Evolutionary conservation across 2,329 filamentous ascomycete genomes (phyloP), one percentile per base, ranked within the genome.

Genomic region (Hypoxylon sp.): DNA sequence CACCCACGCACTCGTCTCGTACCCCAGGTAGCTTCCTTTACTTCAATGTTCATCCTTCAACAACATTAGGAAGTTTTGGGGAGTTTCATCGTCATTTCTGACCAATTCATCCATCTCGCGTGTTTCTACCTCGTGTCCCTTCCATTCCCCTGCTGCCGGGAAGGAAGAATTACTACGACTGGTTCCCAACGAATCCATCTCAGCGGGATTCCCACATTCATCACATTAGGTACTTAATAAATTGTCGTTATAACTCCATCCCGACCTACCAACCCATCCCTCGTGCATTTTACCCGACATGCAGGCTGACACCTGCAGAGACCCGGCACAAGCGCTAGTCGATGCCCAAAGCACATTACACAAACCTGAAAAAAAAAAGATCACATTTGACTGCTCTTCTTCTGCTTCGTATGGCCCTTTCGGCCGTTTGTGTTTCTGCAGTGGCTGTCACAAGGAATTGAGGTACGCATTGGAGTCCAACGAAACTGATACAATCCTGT

Each of bases 271-370:
- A 41, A n/a, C 34, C 52, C 46, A 60, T 67, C 41, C 60, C 62
- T 70, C 65, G 68, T 69, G 58, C 50, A 65, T 68, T 69, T 65
- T 71, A 70, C 67, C 71, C 70, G 67, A 68, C 66, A 60, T 73
- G 71, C 72, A 73, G 55, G 63, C 65, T 61, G 69, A 72, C 65
- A 59, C 41, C 67, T 67, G 65, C 52, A 63, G 52, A 64, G 53
- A 69, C 34, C 56, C 51, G 51, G 56, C 52, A 43, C 51, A 59
- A 67, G 53, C 36, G 50, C 38, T 53, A 34, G 59, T 70, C 61
- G 68, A 68, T 70, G 65, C 68, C 68, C 68, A 65, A 70, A 65
- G 52, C 46, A 50, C 49, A 43, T 32, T 38, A 43, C 46, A 41
- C 46, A 43, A 38, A 56, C 45, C 57, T 56, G 49, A 43, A 56